A percentile compares a stretch with the other conserved stretches of the same genome.
Conservation (phyloP, 192 early-diverging fungal genomes). For the Podochytrium sp. region DNA sequence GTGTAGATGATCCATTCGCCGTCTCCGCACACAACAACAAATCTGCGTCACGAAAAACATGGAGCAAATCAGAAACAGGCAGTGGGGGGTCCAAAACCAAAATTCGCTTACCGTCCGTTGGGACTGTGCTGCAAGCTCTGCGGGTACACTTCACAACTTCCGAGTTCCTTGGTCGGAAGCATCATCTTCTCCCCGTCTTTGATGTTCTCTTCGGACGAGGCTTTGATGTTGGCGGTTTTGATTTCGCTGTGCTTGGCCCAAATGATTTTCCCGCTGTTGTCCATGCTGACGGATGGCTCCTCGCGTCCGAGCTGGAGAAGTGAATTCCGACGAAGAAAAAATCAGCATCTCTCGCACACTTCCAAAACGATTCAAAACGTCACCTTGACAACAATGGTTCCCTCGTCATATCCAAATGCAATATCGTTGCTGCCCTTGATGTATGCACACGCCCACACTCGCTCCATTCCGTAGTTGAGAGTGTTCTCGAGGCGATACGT, state of each 20-base stretch:
- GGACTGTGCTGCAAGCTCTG: conserved; percentile 95
- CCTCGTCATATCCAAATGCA: conserved; percentile 96
- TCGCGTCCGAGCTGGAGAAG: conserved; percentile 78
- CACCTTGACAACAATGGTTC: conserved; percentile 89
- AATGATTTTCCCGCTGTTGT: conserved; percentile 93
- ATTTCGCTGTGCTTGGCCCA: conserved; percentile 98
- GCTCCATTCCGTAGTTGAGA: conserved; percentile 96
- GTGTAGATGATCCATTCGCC: conserved; percentile 99
- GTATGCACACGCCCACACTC: conserved; percentile 94
- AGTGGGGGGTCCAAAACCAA: not conserved
- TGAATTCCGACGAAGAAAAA: not conserved
- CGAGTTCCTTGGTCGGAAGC: conserved; percentile 89
- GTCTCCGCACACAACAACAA: conserved; percentile 98
- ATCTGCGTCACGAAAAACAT: conserved; percentile 47
- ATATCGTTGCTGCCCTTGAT: conserved; percentile 86
- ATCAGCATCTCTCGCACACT: not conserved
- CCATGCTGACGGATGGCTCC: conserved; percentile 97
- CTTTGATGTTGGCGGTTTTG: conserved; percentile 91
- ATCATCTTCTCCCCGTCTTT: conserved; percentile 92
- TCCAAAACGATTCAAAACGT: no score
- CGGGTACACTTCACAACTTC: conserved; percentile 97
- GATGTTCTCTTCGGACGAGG: conserved; percentile 75
- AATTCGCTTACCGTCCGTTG: conserved; percentile 73
- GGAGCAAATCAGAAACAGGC: not conserved
- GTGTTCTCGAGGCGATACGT: conserved; percentile 97